Conservation (phyloP, 2,329 filamentous ascomycete species). For the Cyphellophora attinorum region DNA sequence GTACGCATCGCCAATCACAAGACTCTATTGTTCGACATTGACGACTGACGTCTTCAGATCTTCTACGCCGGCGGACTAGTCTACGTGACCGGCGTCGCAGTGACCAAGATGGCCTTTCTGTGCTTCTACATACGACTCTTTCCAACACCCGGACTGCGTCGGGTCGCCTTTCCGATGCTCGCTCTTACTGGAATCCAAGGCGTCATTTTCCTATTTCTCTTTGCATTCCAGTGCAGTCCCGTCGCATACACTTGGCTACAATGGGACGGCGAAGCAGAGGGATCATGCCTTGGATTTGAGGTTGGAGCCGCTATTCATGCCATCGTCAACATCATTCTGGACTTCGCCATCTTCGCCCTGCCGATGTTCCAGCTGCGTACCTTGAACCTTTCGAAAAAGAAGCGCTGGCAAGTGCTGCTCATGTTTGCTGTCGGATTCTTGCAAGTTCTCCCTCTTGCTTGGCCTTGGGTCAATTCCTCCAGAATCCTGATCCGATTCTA, state of each 20-base stretch:
- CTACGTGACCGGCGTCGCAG: conserved; percentile 38
- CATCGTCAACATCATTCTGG: conserved; percentile 41
- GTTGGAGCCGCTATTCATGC: conserved; percentile 43
- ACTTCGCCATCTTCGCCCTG: conserved; percentile 43
- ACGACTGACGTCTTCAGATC: conserved; percentile 2
- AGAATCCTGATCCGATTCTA: too few relatives aligned
- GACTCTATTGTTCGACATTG: conserved; percentile 1
- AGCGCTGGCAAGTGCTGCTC: conserved; percentile 38
- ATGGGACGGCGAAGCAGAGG: conserved; percentile 40
- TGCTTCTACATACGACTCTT: conserved; percentile 34
- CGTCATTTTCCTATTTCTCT: conserved; percentile 24
- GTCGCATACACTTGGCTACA: conserved; percentile 37
- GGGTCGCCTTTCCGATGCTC: conserved; percentile 5
- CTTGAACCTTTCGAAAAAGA: conserved; percentile 37
- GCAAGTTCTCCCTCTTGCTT: conserved; percentile 29
- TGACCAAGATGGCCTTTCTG: conserved; percentile 26
- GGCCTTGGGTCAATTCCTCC: too few relatives aligned
- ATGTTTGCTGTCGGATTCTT: conserved; percentile 44
- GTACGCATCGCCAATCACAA: conserved; percentile 2
- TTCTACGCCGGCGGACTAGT: conserved; percentile 10
- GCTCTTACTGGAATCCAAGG: conserved; percentile 22
- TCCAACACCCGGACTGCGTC: conserved; percentile 22
- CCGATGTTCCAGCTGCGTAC: conserved; percentile 37
- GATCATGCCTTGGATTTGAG: conserved; percentile 42
- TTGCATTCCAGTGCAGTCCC: conserved; percentile 29